Conservation (phyloP, 2,329 filamentous ascomycete genomes). For the Fusarium succisae region DNA sequence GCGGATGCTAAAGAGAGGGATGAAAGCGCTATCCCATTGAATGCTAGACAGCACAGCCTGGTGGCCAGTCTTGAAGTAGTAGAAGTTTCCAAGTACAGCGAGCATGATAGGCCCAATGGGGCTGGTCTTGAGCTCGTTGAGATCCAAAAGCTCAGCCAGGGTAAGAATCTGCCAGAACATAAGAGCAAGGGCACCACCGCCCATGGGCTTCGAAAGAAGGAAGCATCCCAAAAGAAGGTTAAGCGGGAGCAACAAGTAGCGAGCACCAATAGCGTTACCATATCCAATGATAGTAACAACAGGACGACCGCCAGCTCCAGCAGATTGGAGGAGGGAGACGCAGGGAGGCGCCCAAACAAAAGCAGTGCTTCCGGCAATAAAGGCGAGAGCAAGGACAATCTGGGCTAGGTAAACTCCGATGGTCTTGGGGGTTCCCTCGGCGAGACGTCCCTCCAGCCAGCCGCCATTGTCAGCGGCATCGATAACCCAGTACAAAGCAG, state of each 20-base stretch:
- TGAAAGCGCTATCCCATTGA: conserved; percentile 96
- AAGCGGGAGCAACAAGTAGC: conserved; percentile 84
- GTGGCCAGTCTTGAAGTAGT: conserved; percentile 98
- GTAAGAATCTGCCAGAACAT: conserved; percentile 91
- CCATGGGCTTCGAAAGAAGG: conserved; percentile 94
- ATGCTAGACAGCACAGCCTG: conserved; percentile 88
- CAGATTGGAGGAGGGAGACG: conserved; percentile 72
- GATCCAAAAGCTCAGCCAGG: conserved; percentile 71
- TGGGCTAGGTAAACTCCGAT: conserved; percentile 82
- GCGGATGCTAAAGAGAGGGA: conserved; percentile 80
- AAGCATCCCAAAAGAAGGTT: conserved; percentile 81
- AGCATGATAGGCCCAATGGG: conserved; percentile 86
- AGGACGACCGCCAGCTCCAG: conserved; percentile 55
- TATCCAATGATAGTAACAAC: conserved; percentile 87
- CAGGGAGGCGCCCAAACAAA: conserved; percentile 89
- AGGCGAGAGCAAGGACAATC: conserved; percentile 78
- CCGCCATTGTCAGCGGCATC: conserved; percentile 88
- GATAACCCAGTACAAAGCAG: conserved; percentile 85
- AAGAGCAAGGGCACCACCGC: conserved; percentile 82
- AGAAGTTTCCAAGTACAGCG: conserved; percentile 88
- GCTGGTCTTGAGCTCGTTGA: conserved; percentile 68
- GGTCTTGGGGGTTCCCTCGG: conserved; percentile 74
- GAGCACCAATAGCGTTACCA: conserved; percentile 89
- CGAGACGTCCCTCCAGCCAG: conserved; percentile 70
- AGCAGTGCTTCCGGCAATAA: conserved; percentile 84